Conservation (phyloP, 495 filamentous ascomycete genomes). For the Penicillium longicatenatum region DNA sequence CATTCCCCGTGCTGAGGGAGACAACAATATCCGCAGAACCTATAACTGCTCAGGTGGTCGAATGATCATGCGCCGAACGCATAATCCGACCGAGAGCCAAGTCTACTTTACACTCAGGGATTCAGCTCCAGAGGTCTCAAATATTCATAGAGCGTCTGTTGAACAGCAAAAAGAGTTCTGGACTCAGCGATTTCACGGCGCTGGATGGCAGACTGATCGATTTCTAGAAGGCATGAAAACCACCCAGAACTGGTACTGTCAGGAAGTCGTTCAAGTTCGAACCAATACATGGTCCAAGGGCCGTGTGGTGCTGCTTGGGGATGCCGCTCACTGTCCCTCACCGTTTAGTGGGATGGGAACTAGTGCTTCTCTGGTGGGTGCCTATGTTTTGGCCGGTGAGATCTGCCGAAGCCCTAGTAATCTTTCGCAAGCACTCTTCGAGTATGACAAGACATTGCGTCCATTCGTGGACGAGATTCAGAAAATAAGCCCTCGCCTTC, state of each 20-base stretch:
- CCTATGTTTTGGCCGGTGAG: constrained; percentile 58
- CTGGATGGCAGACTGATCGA: constrained; percentile 45
- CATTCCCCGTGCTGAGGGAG: constrained; percentile 35
- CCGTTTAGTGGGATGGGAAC: constrained; percentile 54
- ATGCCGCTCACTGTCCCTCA: constrained; percentile 55
- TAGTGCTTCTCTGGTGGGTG: constrained; percentile 45
- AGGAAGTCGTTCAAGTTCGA: constrained; percentile 43
- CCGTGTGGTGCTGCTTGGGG: constrained; percentile 55
- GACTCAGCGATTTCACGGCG: constrained; percentile 36
- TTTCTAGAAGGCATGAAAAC: constrained; percentile 44
- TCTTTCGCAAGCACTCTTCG: constrained; percentile 23
- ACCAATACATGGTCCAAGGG: constrained; percentile 47
- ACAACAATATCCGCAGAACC: constrained; percentile 25
- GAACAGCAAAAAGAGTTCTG: constrained; percentile 32
- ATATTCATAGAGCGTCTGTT: constrained; percentile 15
- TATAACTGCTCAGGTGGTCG: constrained; percentile 27
- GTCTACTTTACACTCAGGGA: constrained; percentile 28
- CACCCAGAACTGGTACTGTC: constrained; percentile 52
- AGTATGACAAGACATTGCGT: constrained; percentile 30
- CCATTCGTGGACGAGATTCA: constrained; percentile 36
- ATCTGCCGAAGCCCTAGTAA: constrained; percentile 31
- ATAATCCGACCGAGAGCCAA: constrained; percentile 22
- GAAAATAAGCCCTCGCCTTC: constrained; percentile 17
- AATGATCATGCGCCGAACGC: constrained; percentile 28
- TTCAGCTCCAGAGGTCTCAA: constrained; percentile 18